Percentiles rank a stretch among this genome's conserved stretches.
Conservation (phyloP, 108 stramenopile genomes). For the Chaetoceros tenuissimus region DNA sequence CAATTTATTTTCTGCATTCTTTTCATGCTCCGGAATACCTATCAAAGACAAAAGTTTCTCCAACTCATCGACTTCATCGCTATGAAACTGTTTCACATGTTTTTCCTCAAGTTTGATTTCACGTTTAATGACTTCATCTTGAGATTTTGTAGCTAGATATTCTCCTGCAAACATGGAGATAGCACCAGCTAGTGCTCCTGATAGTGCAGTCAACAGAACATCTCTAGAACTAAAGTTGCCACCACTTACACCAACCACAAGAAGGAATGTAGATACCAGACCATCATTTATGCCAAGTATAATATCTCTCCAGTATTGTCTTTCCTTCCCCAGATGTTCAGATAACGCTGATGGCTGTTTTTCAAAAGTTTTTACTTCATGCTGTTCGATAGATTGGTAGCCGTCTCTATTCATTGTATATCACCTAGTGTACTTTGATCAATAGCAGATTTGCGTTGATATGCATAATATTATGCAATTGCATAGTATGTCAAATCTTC, state of each 20-base stretch:
- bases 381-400: no score
- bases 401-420: no score
- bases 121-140: conserved; percentile 3
- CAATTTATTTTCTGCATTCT: conserved; percentile 16
- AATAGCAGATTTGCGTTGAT: no score
- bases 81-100: conserved; percentile 13
- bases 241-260: conserved; percentile 1
- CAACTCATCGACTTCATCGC: conserved; percentile 43
- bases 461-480: no score
- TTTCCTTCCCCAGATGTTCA: conserved; percentile 4
- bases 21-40: conserved; percentile 29
- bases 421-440: no score
- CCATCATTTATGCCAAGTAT: conserved; percentile 5
- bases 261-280: conserved; percentile 6
- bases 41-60: conserved; percentile 22
- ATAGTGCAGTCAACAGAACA: conserved; percentile 1
- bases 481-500: no score
- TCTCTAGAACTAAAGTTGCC: not conserved
- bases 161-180: conserved; percentile 4
- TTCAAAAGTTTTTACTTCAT: no score
- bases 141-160: conserved; percentile 2
- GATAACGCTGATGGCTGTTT: no score
- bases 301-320: conserved; percentile 9
- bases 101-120: conserved; percentile 5
- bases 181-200: conserved; percentile 3